These are phyloP conservation scores for Chrysanthemum makinoi DNA, from an alignment of 129 eudicot species.

Conservation along the genomic window DNA sequence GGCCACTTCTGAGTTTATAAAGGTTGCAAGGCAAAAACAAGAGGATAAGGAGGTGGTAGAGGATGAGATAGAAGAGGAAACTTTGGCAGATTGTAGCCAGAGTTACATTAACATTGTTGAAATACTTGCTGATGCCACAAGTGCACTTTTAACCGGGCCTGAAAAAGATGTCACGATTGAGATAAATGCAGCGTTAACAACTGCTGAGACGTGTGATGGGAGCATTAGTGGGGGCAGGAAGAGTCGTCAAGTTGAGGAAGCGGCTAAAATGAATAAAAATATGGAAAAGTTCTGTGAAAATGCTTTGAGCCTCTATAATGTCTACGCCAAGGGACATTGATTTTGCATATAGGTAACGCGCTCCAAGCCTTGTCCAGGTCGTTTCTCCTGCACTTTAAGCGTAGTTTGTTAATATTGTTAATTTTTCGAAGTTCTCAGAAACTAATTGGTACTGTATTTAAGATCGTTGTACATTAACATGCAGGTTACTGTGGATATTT, in stretches of 20 bases:
- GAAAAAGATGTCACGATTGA: conserved; percentile 29
- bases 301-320: conserved; percentile 36
- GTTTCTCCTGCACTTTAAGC: too few relatives aligned
- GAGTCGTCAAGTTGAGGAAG: conserved; percentile 25
- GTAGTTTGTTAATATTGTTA: background rate
- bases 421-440: background rate
- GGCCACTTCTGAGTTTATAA: conserved; percentile 24
- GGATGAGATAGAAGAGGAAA: conserved; percentile 35
- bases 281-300: conserved; percentile 34
- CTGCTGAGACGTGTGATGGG: conserved; percentile 44
- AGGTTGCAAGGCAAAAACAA: conserved; percentile 6
- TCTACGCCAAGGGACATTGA: conserved; percentile 19
- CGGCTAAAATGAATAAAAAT: conserved; percentile 35
- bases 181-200: conserved; percentile 42
- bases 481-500: too few relatives aligned
- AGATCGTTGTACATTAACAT: background rate
- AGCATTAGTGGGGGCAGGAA: conserved; percentile 24
- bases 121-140: conserved; percentile 40
- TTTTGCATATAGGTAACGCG: background rate
- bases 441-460: background rate
- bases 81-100: conserved; percentile 41
- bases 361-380: too few relatives aligned
- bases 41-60: conserved; percentile 22
- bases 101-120: conserved; percentile 40
- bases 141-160: conserved; percentile 25